These are phyloP conservation scores for Suhomyces bribrorum DNA, from an alignment of 1,139 yeast species.

Conservation along the genomic window DNA sequence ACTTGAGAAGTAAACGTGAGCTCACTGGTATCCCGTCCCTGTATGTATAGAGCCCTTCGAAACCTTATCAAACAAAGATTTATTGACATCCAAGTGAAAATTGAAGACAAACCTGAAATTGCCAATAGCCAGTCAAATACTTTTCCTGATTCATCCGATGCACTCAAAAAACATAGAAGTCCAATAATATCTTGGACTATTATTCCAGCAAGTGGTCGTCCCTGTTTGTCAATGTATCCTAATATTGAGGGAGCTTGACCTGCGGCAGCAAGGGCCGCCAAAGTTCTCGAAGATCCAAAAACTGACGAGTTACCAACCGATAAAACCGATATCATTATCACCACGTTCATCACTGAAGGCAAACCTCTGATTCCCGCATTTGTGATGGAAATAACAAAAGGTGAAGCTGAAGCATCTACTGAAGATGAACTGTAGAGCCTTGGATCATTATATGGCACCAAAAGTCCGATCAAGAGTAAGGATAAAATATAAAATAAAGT, in stretches of 20 bases:
- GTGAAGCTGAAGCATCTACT: slow-evolving; percentile 66
- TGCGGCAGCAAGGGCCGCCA: slow-evolving; percentile 78
- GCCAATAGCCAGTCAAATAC: slow-evolving; percentile 39
- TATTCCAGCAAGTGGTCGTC: slow-evolving; percentile 74
- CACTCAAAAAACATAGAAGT: slow-evolving; percentile 41
- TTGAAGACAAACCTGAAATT: slow-evolving; percentile 36
- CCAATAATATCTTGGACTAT: slow-evolving; percentile 49
- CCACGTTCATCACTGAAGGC: slow-evolving; percentile 27
- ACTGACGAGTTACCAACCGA: slow-evolving; percentile 45
- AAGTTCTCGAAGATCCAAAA: slow-evolving; percentile 76
- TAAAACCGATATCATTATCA: slow-evolving; percentile 25
- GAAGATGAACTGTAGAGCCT: slow-evolving; percentile 34
- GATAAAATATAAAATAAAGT: slow-evolving; percentile 62
- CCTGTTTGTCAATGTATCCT: slow-evolving; percentile 71
- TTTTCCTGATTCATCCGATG: slow-evolving; percentile 30
- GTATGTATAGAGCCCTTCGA: slow-evolving; percentile 33
- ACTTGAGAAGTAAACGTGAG: slow-evolving; percentile 32
- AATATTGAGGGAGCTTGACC: slow-evolving; percentile 76
- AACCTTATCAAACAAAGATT: slow-evolving; percentile 37
- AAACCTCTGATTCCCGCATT: slow-evolving; percentile 26
- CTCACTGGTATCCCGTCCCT: slow-evolving; percentile 36
- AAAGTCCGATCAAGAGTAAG: slow-evolving; percentile 56
- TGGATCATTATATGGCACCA: slow-evolving; percentile 62
- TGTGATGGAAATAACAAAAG: slow-evolving; percentile 57
- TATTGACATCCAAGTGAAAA: slow-evolving; percentile 40